Conservation (phyloP, 495 filamentous ascomycete genomes). For the Podospora pseudoanserina region DNA sequence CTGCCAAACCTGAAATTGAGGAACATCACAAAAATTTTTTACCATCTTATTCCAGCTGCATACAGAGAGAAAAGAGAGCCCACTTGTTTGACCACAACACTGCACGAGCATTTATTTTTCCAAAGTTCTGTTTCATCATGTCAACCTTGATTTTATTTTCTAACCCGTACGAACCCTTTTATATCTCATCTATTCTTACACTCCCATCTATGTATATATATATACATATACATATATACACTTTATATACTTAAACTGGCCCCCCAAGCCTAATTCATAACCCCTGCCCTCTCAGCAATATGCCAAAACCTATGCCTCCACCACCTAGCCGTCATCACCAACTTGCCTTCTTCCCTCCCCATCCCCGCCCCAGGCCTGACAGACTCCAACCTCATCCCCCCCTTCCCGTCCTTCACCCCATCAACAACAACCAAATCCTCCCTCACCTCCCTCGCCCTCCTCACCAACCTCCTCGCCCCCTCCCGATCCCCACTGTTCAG, state of each 20-base stretch:
- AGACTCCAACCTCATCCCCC: background rate
- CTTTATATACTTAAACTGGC: too few species aligned
- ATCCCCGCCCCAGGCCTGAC: conserved; percentile 15
- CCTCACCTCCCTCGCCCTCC: conserved; percentile 20
- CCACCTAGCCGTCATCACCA: conserved; percentile 26
- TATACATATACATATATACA: background rate
- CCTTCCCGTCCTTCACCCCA: conserved; percentile 23
- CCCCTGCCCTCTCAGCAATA: conserved; percentile 30
- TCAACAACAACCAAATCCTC: conserved; percentile 10
- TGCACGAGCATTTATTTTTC: too few species aligned
- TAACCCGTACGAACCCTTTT: too few species aligned
- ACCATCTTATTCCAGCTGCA: too few species aligned
- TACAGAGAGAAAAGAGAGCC: too few species aligned
- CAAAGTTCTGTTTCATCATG: too few species aligned
- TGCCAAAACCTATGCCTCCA: conserved; percentile 43
- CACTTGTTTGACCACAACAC: too few species aligned
- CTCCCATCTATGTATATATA: conserved; percentile 3
- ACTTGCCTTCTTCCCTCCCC: conserved; percentile 12
- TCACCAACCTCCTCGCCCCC: conserved; percentile 33
- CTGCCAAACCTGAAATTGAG: too few species aligned
- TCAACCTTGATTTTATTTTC: too few species aligned
- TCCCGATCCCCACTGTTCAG: background rate
- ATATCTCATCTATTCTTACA: too few species aligned
- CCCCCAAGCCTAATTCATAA: conserved; percentile 23
- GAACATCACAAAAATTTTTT: too few species aligned